These are phyloP conservation scores for Phaeosphaeria sp. DNA, from an alignment of 2,329 filamentous ascomycete genomes.

Conservation along the genomic window DNA sequence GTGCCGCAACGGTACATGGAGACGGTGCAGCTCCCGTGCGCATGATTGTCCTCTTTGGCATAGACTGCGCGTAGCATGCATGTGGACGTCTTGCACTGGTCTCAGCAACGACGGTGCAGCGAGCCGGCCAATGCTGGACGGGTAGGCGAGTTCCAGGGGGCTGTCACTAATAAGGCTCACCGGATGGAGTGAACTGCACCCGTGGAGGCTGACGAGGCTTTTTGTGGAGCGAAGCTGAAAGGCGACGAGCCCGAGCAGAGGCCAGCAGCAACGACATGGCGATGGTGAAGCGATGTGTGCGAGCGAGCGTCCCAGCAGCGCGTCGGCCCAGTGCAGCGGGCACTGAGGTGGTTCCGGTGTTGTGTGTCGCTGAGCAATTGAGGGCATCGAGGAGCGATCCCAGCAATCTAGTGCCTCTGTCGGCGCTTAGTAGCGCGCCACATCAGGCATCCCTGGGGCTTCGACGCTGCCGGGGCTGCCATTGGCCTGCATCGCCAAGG, in stretches of 20 bases:
- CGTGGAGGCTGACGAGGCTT: constrained; percentile 1
- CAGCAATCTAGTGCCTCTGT: constrained; percentile 10
- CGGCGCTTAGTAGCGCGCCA: constrained; percentile 21
- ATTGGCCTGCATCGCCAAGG: constrained; percentile 17
- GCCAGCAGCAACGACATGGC: not conserved
- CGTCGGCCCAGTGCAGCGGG: constrained; percentile 2
- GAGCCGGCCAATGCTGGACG: constrained; percentile 11
- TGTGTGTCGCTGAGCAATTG: constrained; percentile 12
- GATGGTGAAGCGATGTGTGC: not conserved
- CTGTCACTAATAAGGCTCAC: not conserved
- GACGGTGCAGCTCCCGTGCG: constrained; percentile 24
- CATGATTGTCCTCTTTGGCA: constrained; percentile 13
- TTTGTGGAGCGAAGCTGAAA: not conserved
- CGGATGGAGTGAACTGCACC: not conserved
- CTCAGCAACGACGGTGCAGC: constrained; percentile 16
- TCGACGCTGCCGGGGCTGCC: constrained; percentile 1
- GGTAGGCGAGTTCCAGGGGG: constrained; percentile 9
- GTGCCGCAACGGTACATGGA: constrained; percentile 32
- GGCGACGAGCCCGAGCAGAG: not conserved
- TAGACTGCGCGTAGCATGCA: constrained; percentile 18
- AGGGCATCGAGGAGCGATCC: constrained; percentile 13
- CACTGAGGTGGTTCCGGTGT: constrained; percentile 15
- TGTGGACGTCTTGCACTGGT: constrained; percentile 17
- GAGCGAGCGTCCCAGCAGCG: not conserved
- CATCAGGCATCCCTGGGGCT: constrained; percentile 13